These are phyloP conservation scores for Pseudopithomyces chartarum DNA, from an alignment of 2,329 filamentous ascomycete species.

Conservation along the genomic window DNA sequence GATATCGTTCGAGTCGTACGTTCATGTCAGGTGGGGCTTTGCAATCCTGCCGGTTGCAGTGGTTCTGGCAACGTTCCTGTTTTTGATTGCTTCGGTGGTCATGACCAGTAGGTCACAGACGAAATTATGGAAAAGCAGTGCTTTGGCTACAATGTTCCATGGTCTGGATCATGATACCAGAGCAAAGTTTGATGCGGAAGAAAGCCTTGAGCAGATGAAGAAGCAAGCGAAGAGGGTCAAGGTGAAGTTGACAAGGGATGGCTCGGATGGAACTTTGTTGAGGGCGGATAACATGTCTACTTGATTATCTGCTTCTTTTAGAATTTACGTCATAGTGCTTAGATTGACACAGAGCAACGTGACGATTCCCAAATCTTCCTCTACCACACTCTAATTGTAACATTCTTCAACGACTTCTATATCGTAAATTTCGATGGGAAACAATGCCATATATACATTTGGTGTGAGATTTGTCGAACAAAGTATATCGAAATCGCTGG, in stretches of 20 bases:
- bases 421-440: too few relatives aligned
- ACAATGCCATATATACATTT: too few relatives aligned
- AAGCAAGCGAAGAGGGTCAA: constrained; percentile 14
- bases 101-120: constrained; percentile 17
- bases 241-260: constrained; percentile 11
- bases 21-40: constrained; percentile 19
- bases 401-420: too few relatives aligned
- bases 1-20: constrained; percentile 16
- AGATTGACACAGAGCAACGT: too few relatives aligned
- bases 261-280: constrained; percentile 11
- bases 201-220: constrained; percentile 11
- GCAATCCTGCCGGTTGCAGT: constrained; percentile 14
- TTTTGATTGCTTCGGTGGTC: constrained; percentile 14
- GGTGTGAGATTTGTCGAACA: too few relatives aligned
- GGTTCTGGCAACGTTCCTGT: constrained; percentile 13
- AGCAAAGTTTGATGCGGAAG: constrained; percentile 13
- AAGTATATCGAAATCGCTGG: too few relatives aligned
- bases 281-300: constrained; percentile 2
- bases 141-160: constrained; percentile 17
- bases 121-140: constrained; percentile 19
- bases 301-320: neutral
- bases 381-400: too few relatives aligned
- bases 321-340: neutral
- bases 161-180: constrained; percentile 15
- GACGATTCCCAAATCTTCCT: too few relatives aligned